Evolutionary conservation across 306 rosid genomes (phyloP), one percentile per base, ranked within the genome.

Genomic region (Medicago arabica): DNA sequence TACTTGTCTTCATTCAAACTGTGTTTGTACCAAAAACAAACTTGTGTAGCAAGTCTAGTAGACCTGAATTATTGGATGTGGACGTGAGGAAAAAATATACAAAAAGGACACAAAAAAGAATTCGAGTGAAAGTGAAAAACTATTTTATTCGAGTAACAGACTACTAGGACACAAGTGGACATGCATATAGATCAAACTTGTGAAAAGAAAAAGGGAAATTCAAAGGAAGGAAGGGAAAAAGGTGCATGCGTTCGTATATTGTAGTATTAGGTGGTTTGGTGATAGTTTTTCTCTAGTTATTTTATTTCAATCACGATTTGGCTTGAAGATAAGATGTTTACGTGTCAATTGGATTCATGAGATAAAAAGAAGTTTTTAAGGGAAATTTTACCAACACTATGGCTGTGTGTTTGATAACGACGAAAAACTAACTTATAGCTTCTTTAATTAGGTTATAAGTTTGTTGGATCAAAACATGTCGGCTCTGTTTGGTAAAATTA

Each of bases 71-170:
- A 15, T 31, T 61, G 67, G 6, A 61, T 15, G 21, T 31, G 44
- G 44, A 61, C 16, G 67, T 7, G 67, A 31, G 9, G 67, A 61
- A 31, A 60, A 61, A 31, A 14, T 61, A 31, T 1, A 31, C 3
- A 61, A 31, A 61, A 31, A 61, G 19, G 67, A 61, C 43, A 61
- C 5, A 8, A 61, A 61, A 12, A 12, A 15, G 67, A 61, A 61
- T 61, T 61, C n/a, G 41, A 12, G 41, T 31, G 43, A 61, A 61
- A 61, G 43, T 61, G 43, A 28, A 61, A 28, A 61, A n/a, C 15
- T 1, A 31, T 61, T 61, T 14, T 13, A 59, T 59, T 59, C 0
- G 17, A 15, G 18, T 59, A 25, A 12, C 25, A 21, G 4, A 25
- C 4, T 2, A 14, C 14, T 51, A 49, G 9, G 54, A 49, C 54